Evolutionary conservation across 352 stramenopile genomes (phyloP).

Genomic region (Globisporangium middletonii): DNA sequence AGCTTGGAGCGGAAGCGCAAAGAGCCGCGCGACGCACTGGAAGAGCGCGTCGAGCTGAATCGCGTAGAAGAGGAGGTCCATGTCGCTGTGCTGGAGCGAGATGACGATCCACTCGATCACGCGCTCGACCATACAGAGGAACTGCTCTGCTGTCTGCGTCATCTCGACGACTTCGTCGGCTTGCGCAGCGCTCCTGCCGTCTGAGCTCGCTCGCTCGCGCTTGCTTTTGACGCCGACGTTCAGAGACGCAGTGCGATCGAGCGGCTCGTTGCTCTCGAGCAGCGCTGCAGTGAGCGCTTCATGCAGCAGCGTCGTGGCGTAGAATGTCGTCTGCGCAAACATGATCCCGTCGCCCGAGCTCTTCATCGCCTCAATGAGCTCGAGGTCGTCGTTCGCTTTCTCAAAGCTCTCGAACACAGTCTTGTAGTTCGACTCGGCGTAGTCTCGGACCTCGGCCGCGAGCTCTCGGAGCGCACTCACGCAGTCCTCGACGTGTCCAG

Average conservation of each 20-base stretch:
- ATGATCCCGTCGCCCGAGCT: conserved; percentile 15
- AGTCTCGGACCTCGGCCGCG: neutral
- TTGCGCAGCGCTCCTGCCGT: no score
- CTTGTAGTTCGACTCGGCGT: conserved; percentile 9
- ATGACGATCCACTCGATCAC: conserved; percentile 20
- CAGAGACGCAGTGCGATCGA: neutral
- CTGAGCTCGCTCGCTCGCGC: neutral
- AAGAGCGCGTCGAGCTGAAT: conserved; percentile 18
- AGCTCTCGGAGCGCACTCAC: neutral
- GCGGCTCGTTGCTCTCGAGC: neutral
- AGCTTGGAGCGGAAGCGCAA: conserved; percentile 9
- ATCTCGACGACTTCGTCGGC: neutral
- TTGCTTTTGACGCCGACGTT: neutral
- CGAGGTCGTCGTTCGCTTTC: conserved; percentile 14
- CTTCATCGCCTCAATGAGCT: conserved; percentile 22
- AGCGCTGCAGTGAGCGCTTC: conserved; percentile 16
- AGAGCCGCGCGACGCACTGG: neutral
- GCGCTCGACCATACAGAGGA: conserved; percentile 12
- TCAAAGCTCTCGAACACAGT: conserved; percentile 19
- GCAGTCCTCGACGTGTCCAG: neutral
- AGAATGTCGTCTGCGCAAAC: conserved; percentile 18
- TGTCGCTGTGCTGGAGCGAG: conserved; percentile 24
- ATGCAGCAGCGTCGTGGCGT: conserved; percentile 13
- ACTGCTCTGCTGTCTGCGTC: neutral
- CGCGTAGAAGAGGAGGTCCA: conserved; percentile 22